Evolutionary conservation across 257 asterid genomes (phyloP).

Genomic region (Solanum pennellii): DNA sequence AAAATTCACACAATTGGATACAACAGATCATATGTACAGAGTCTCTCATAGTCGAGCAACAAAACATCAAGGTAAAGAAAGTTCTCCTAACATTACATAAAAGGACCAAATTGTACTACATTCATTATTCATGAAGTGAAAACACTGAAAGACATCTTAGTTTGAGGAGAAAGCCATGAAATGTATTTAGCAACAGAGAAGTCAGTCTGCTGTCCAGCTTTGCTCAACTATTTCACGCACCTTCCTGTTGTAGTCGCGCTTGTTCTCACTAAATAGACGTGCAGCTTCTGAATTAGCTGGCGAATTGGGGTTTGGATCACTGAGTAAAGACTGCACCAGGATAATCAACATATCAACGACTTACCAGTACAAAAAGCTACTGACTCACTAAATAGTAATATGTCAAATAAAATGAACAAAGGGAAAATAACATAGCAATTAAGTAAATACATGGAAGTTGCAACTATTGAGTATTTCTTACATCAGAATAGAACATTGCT

Average conservation of each 20-base stretch:
- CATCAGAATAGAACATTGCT: neutral
- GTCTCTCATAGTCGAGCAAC: constrained; percentile 6
- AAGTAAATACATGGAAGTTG: neutral
- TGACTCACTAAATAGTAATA: neutral
- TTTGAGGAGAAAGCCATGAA: constrained; percentile 11
- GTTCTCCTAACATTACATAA: neutral
- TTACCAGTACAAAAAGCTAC: neutral
- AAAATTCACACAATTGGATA: neutral
- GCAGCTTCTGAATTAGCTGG: constrained; percentile 89
- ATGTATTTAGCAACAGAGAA: neutral
- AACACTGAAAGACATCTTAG: constrained; percentile 1
- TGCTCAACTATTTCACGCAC: constrained; percentile 77
- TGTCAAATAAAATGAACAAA: neutral
- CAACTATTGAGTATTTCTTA: neutral
- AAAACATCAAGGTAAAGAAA: constrained; percentile 8
- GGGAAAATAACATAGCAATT: neutral
- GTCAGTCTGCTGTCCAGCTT: constrained; percentile 80
- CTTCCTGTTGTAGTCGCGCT: constrained; percentile 74
- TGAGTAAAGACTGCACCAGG: constrained; percentile 52
- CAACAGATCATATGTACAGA: constrained; percentile 30
- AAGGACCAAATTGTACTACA: constrained; percentile 10
- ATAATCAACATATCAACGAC: neutral
- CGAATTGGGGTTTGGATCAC: constrained; percentile 74
- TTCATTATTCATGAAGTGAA: neutral
- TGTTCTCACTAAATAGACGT: constrained; percentile 63